Base-by-base conservation (phyloP, 306 rosid species). In the Glycine latifolia region DNA sequence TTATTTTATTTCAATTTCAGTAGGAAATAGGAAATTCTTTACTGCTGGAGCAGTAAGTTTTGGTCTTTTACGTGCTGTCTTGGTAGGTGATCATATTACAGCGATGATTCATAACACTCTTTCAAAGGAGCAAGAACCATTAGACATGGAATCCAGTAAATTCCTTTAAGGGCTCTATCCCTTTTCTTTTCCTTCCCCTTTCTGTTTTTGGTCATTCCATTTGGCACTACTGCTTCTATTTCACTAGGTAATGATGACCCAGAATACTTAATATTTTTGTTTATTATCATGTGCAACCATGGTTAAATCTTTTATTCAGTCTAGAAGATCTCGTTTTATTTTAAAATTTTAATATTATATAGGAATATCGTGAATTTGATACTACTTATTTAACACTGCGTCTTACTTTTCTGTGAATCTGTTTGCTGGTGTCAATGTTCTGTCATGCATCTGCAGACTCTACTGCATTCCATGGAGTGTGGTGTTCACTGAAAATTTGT, bases 1-100 rank as follows among this genome's bases (percentile, higher is more conserved):
- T 37, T 65, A 37, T 65, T 26, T 26, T 26, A 26, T 26, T 26
- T 26, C 31, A 26, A 26, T 26, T n/a, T 37, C 26, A 65, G 8
- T 3, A n/a, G 72, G 33, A 0, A n/a, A 41, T 67, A 41, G 14
- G 52, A 41, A 67, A 67, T 37, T 39, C 13, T 65, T 76, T 4
- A 8, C 26, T 49, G 52, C 73, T 63, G 63, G 79, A 75, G 11
- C 43, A 11, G 35, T 26, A 55, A 67, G 53, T 43, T 67, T 43
- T 78, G 82, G 53, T 16, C n/a, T 67, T 49, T 49, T 17, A 12
- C 53, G 3, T 65, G 74, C 71, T 77, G 71, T 31, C 7, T 39
- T 66, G 50, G 73, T 54, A 66, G 47, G 71, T 7, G 26, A 66
- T 6, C 46, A 1, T 41, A 67, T 14, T 15, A 8, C 8, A 11